Evolutionary conservation across 306 rosid species (phyloP), one percentile per base, ranked within the genome.

Genomic region (Rosa lucieae): DNA sequence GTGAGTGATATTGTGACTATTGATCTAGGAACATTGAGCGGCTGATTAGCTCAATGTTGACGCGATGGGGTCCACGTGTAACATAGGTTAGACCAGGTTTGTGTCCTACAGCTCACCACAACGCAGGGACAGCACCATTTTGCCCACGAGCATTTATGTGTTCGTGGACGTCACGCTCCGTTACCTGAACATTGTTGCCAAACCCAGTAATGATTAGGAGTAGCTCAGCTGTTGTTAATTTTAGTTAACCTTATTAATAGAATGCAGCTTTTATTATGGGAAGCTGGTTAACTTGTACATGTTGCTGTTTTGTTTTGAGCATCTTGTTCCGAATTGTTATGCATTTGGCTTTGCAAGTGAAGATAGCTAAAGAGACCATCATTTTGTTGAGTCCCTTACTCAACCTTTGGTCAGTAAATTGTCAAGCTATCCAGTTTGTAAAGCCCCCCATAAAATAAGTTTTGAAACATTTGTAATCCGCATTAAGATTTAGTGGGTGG

Each of bases 11-110:
- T 32, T 32, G 35, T 26, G 35, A 32, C 3, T 20, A 18, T 20
- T 67, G 29, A 49, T 40, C 72, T 67, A 10, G 42, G 49, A 67
- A 40, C 18, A 42, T 21, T 2, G 6, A 37, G 72, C 72, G 48
- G 48, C 35, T 49, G 47, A 76, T 20, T 6, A 29, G 72, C 10
- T 32, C 63, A 48, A 48, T 48, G 10, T 37, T n/a, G 72, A 47
- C 72, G 62, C n/a, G 4, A 12, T 47, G 47, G 79, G 61, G 37
- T 68, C 72, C 72, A 63, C 63, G 72, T 47, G 72, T 6, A 6
- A 3, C 21, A 17, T 44, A 59, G 70, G 12, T 29, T 10, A 63
- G 62, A 76, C 71, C 61, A 62, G 79, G 70, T 23, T 20, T 40
- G n/a, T 75, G 71, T 29, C 44, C 39, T 21, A 47, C 72, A 62